Conservation (phyloP, 179 eudicot genomes). For the Amaranthus tricolor region DNA sequence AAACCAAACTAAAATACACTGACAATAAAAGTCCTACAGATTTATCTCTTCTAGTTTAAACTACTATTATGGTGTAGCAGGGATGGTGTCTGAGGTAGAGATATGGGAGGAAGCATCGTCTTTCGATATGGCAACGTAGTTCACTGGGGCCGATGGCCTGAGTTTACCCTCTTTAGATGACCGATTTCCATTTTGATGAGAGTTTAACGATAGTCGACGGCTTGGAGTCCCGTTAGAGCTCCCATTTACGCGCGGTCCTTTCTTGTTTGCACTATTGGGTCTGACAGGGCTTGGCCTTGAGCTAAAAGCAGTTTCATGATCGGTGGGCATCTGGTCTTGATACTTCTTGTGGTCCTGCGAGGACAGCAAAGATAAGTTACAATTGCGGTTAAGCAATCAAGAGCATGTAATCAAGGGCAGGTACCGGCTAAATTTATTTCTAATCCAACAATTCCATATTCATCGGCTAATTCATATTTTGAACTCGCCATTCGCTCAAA, state of each 20-base stretch:
- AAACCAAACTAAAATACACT: slow-evolving; percentile 15
- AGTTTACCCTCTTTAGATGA: slow-evolving; percentile 55
- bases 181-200: slow-evolving; percentile 66
- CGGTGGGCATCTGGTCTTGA: slow-evolving; percentile 32
- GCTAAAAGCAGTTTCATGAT: slow-evolving; percentile 36
- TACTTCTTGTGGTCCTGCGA: slow-evolving; percentile 48
- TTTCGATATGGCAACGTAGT: slow-evolving; percentile 36
- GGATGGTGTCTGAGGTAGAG: slow-evolving; percentile 62
- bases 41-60: slow-evolving; percentile 9
- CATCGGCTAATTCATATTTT: too few relatives aligned
- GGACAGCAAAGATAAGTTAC: background rate
- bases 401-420: background rate
- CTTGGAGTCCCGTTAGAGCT: slow-evolving; percentile 52
- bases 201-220: slow-evolving; percentile 70
- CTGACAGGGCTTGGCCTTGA: slow-evolving; percentile 48
- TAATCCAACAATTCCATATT: background rate
- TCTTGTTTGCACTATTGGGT: slow-evolving; percentile 37
- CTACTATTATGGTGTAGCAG: slow-evolving; percentile 54
- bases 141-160: slow-evolving; percentile 36
- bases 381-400: background rate
- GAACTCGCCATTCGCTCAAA: too few relatives aligned
- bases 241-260: slow-evolving; percentile 46
- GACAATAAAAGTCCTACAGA: slow-evolving; percentile 20
- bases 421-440: background rate
- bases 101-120: slow-evolving; percentile 46